These are phyloP conservation scores for Aspergillus sp. DNA, from an alignment of 2,329 filamentous ascomycete genomes.

Conservation along the genomic window DNA sequence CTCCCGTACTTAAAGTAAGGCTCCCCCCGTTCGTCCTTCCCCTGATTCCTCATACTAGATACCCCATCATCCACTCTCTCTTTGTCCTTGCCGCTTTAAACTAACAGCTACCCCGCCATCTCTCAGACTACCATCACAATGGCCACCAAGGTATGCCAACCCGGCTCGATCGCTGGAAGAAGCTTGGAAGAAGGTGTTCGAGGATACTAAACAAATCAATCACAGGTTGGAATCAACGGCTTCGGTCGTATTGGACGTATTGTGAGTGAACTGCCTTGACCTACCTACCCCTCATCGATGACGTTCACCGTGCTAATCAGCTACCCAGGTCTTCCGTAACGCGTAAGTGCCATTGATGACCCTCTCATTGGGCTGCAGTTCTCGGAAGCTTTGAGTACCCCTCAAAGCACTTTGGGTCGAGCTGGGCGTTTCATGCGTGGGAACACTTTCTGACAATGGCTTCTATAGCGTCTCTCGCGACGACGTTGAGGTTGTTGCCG, in stretches of 20 bases:
- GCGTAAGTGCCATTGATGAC: constrained; percentile 56
- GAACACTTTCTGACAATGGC: constrained; percentile 6
- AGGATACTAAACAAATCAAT: constrained; percentile 7
- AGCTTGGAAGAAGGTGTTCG: neutral
- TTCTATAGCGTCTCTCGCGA: constrained; percentile 69
- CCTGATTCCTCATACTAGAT: neutral
- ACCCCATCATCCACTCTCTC: constrained; percentile 1
- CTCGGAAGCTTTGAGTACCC: too few relatives aligned
- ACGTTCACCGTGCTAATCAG: constrained; percentile 22
- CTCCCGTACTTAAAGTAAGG: constrained; percentile 15
- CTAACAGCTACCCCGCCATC: constrained; percentile 31
- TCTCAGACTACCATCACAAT: constrained; percentile 31
- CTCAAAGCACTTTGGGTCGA: too few relatives aligned
- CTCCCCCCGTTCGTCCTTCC: neutral
- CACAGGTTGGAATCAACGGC: constrained; percentile 94
- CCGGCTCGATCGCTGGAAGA: neutral
- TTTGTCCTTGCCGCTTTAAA: constrained; percentile 7
- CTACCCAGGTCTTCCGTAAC: constrained; percentile 81
- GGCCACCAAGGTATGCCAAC: constrained; percentile 34
- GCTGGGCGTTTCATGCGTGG: too few relatives aligned
- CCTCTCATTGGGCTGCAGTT: neutral
- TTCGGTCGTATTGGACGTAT: constrained; percentile 99
- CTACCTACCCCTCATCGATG: neutral
- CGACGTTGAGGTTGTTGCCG: constrained; percentile 88
- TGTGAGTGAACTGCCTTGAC: constrained; percentile 42